Conservation (phyloP, 176 grass and related monocot genomes). For the Hyparrhenia diplandra region DNA sequence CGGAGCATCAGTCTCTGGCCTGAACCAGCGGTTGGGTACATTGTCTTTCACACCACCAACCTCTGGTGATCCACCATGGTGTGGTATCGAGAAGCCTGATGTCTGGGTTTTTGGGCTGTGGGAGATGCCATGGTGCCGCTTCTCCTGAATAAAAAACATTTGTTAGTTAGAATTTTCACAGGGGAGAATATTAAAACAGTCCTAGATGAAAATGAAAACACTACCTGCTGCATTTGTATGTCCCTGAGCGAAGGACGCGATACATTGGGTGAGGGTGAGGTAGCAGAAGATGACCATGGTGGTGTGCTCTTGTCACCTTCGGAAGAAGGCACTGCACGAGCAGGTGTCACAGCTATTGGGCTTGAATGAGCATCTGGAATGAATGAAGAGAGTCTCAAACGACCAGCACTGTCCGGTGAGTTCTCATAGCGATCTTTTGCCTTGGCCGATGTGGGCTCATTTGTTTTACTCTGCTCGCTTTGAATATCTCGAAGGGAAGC, state of each 20-base stretch:
- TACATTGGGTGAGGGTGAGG: slow-evolving; percentile 67
- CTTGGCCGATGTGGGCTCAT: slow-evolving; percentile 28
- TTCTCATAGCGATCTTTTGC: slow-evolving; percentile 42
- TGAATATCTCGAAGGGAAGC: slow-evolving; percentile 92
- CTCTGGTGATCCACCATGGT: slow-evolving; percentile 37
- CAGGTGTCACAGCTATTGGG: slow-evolving; percentile 56
- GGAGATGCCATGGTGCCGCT: slow-evolving; percentile 53
- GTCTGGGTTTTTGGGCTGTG: slow-evolving; percentile 71
- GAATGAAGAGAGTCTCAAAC: slow-evolving; percentile 62
- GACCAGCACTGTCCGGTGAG: slow-evolving; percentile 38
- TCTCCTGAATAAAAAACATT: slow-evolving; percentile 54
- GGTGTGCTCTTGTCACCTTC: slow-evolving; percentile 82
- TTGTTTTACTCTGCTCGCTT: slow-evolving; percentile 77
- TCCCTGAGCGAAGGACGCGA: slow-evolving; percentile 81
- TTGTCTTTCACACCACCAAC: slow-evolving; percentile 46
- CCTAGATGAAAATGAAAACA: not conserved
- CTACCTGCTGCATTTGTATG: slow-evolving; percentile 98
- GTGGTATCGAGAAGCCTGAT: slow-evolving; percentile 73
- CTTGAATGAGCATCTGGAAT: slow-evolving; percentile 46
- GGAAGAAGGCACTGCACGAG: slow-evolving; percentile 27
- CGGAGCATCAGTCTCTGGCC: slow-evolving; percentile 64
- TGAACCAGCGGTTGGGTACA: slow-evolving; percentile 89
- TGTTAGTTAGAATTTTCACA: not conserved
- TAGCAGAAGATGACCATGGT: slow-evolving; percentile 73
- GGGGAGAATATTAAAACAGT: not conserved